phyloP scores from a whole-genome alignment of 2,329 filamentous ascomycete species.

The Alternaria triticimaculans region DNA sequence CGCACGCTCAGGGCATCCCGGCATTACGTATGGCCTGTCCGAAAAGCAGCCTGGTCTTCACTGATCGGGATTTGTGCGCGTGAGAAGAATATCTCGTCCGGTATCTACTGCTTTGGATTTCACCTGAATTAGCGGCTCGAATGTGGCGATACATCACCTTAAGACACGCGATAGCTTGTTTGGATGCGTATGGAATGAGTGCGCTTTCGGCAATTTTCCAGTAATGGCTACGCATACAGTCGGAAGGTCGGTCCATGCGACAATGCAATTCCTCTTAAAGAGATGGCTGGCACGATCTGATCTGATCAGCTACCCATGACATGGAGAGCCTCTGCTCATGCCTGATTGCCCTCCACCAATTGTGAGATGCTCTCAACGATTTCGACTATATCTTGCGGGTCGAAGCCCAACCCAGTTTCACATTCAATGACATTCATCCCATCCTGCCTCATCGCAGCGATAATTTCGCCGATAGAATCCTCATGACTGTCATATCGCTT shows the following conservation, averaged over 20 bases:
- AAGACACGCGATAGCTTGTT: not conserved
- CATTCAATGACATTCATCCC: not conserved
- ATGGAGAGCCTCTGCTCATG: not conserved
- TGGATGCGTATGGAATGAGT: not conserved
- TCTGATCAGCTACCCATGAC: not conserved
- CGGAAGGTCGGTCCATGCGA: not conserved
- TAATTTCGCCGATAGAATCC: not conserved
- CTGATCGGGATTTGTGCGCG: constrained; percentile 50
- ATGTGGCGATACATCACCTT: constrained; percentile 55
- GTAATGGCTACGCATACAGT: not conserved
- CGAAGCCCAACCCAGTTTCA: not conserved
- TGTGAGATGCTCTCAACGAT: not conserved
- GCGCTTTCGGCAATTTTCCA: not conserved
- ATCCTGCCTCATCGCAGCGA: constrained; percentile 14
- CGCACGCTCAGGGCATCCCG: constrained; percentile 46
- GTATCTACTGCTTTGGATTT: constrained; percentile 61
- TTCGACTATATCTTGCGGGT: not conserved
- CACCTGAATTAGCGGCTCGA: constrained; percentile 59
- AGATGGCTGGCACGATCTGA: not conserved
- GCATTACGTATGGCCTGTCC: constrained; percentile 42
- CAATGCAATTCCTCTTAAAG: not conserved
- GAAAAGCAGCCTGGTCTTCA: constrained; percentile 52
- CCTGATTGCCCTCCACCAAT: not conserved
- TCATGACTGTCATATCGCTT: constrained; percentile 10
- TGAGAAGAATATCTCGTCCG: constrained; percentile 55